phyloP scores from a whole-genome alignment of 371 early-diverging fungal genomes.

The Paraphysoderma sedebokerense region DNA sequence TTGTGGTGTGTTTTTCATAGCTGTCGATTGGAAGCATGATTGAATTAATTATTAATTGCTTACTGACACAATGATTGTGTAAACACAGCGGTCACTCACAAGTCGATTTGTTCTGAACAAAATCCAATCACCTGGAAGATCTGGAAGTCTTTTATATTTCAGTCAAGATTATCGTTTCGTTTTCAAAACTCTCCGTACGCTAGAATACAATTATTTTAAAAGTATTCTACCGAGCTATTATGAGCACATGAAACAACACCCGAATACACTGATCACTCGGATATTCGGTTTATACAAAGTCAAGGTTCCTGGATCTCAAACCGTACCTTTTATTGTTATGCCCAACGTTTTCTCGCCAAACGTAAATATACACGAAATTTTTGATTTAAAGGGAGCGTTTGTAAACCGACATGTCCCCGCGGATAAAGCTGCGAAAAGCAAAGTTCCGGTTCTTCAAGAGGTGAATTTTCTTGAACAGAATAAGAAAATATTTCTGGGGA shows the following conservation, averaged over 20 bases:
- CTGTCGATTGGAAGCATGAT: no score
- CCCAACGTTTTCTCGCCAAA: slow-evolving; percentile 89
- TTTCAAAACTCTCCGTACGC: slow-evolving; percentile 88
- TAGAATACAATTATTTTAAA: slow-evolving; percentile 81
- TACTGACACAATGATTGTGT: no score
- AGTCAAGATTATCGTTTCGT: slow-evolving; percentile 95
- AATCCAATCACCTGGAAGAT: slow-evolving; percentile 86
- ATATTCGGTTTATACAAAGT: slow-evolving; percentile 91
- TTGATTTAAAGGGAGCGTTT: slow-evolving; percentile 83
- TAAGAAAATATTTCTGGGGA: slow-evolving; percentile 61
- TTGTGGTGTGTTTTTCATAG: no score
- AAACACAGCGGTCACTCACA: slow-evolving; percentile 83
- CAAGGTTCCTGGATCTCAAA: slow-evolving; percentile 78
- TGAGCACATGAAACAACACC: not conserved
- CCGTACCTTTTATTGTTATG: slow-evolving; percentile 96
- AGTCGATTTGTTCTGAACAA: slow-evolving; percentile 89
- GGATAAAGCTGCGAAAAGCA: slow-evolving; percentile 45
- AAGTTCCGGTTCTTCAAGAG: slow-evolving; percentile 80
- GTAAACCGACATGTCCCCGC: slow-evolving; percentile 63
- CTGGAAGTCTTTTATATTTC: slow-evolving; percentile 89
- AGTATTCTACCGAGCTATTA: slow-evolving; percentile 60
- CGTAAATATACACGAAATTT: slow-evolving; percentile 87
- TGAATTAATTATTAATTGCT: no score
- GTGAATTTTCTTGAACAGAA: slow-evolving; percentile 70
- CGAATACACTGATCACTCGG: slow-evolving; percentile 60